Conservation (phyloP, 345 rosid species). For the Reutealis trisperma region DNA sequence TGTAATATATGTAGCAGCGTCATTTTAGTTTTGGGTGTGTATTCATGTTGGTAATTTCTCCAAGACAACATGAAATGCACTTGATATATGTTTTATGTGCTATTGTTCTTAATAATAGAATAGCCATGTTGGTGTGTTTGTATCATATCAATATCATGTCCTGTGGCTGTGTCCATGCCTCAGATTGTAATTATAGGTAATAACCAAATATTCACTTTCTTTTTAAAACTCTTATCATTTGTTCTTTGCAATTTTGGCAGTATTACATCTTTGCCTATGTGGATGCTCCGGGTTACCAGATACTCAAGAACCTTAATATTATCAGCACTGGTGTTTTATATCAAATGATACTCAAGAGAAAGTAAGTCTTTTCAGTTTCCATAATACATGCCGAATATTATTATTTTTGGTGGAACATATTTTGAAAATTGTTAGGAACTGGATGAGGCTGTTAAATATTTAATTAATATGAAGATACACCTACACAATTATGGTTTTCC, state of each 20-base stretch:
- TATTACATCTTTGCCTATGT: conserved; percentile 97
- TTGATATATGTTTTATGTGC: too few species aligned
- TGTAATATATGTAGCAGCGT: background rate
- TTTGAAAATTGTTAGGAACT: background rate
- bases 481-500: too few species aligned
- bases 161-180: too few species aligned
- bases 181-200: background rate
- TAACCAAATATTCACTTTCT: conserved; percentile 1
- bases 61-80: too few species aligned
- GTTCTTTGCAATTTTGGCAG: conserved; percentile 46
- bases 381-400: background rate
- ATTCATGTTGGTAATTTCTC: too few species aligned
- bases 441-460: background rate
- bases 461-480: too few species aligned
- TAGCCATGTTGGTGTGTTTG: too few species aligned
- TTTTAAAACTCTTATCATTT: conserved; percentile 15
- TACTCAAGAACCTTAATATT: conserved; percentile 93
- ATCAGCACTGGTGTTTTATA: conserved; percentile 94
- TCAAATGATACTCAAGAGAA: conserved; percentile 85
- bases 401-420: conserved; percentile 1
- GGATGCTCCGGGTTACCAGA: conserved; percentile 97
- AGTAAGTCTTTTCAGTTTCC: conserved; percentile 46
- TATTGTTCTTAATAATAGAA: too few species aligned
- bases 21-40: too few species aligned
- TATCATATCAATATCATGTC: too few species aligned